Evolutionary conservation across 1,284 basidiomycete genomes (phyloP).

Genomic region (Puccinia triticina): DNA sequence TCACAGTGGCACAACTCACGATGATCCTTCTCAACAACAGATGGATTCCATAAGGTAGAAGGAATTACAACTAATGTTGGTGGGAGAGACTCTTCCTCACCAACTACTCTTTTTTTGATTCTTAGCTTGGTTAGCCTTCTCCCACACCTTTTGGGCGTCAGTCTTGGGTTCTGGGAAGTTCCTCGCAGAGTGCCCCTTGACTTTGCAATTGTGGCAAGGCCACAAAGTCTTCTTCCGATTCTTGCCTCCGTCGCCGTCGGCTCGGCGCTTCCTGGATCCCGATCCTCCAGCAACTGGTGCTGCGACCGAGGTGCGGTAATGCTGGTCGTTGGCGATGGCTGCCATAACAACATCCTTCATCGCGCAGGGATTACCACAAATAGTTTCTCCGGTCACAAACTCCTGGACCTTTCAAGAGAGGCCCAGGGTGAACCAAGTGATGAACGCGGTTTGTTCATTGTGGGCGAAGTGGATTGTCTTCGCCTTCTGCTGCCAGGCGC

Average conservation of each 20-base stretch:
- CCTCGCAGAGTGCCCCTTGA: not conserved
- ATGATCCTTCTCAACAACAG: not conserved
- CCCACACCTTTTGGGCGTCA: not conserved
- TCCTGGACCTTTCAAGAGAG: not conserved
- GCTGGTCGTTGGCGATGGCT: not conserved
- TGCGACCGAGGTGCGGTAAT: not conserved
- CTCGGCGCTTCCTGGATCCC: not conserved
- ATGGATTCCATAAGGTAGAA: not conserved
- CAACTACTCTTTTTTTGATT: not conserved
- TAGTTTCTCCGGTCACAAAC: not conserved
- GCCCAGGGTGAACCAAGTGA: not conserved
- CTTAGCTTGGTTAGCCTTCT: not conserved
- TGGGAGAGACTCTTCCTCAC: not conserved
- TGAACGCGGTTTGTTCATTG: not conserved
- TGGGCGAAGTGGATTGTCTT: not conserved
- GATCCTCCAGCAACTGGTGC: not conserved
- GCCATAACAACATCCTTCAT: not conserved
- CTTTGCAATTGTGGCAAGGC: not conserved
- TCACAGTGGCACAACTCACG: not conserved
- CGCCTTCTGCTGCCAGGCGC: not conserved
- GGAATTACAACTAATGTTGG: not conserved
- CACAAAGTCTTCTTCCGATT: not conserved
- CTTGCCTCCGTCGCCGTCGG: not conserved
- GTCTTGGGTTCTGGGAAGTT: not conserved
- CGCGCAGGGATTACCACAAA: not conserved